A percentile compares a stretch with the other conserved stretches of the same genome.
phyloP scores from a whole-genome alignment of 2,329 filamentous ascomycete genomes.

The Rutstroemia sp. region DNA sequence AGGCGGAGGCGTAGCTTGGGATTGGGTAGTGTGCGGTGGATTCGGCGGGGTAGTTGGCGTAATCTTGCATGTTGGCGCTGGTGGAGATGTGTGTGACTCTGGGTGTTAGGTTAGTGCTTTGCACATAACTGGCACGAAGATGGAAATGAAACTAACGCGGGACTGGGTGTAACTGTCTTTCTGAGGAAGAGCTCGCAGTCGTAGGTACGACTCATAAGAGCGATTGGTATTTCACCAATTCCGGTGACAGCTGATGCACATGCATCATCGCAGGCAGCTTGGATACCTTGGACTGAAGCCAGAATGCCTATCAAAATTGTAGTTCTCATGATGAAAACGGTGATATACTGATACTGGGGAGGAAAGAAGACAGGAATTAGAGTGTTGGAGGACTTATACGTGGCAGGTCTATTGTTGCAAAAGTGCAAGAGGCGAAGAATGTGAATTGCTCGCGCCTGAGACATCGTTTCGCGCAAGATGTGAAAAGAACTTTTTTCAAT shows the following conservation, averaged over 20 bases:
- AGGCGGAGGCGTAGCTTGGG: slow-evolving; percentile 6
- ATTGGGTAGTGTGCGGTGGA: background rate
- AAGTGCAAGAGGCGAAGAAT: slow-evolving; percentile 2
- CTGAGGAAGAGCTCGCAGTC: slow-evolving; percentile 1
- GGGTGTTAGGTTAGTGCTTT: too few relatives aligned
- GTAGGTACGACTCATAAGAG: slow-evolving; percentile 2
- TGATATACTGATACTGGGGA: background rate
- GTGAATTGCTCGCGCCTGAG: background rate
- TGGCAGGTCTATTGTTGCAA: background rate
- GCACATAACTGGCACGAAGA: too few relatives aligned
- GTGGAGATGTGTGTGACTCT: slow-evolving; percentile 1
- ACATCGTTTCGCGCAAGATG: too few relatives aligned
- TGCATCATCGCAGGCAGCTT: background rate
- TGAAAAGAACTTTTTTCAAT: too few relatives aligned
- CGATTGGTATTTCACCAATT: slow-evolving; percentile 1
- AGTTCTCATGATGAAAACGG: slow-evolving; percentile 6
- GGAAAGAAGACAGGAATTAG: background rate
- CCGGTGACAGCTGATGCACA: slow-evolving; percentile 6
- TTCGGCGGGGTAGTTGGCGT: background rate
- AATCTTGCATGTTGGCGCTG: slow-evolving; percentile 1
- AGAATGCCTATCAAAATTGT: slow-evolving; percentile 2
- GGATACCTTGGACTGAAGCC: background rate
- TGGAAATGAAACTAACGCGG: slow-evolving; percentile 1
- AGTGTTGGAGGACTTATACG: slow-evolving; percentile 1
- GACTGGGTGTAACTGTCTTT: slow-evolving; percentile 1